Conservation (phyloP, 768 basidiomycete genomes). For the Boletus subcaerulescens region DNA sequence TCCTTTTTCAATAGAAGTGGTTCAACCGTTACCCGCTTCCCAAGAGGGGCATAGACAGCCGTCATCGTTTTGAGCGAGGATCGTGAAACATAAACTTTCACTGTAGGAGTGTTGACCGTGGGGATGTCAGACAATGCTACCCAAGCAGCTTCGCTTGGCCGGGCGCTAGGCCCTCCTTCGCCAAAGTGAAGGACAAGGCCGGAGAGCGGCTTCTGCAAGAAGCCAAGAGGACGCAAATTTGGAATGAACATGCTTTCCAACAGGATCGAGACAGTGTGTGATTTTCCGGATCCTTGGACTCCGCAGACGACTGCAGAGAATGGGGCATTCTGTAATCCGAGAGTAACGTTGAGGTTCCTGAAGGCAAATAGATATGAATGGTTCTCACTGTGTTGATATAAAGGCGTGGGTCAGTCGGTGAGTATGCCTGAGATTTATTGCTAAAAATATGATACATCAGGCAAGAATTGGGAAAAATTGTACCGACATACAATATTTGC, state of each 20-base stretch:
- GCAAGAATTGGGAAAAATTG: not conserved
- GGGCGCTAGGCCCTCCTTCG: constrained; percentile 55
- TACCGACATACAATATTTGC: constrained; percentile 40
- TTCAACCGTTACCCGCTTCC: constrained; percentile 46
- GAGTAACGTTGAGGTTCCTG: not conserved
- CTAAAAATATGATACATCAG: constrained; percentile 10
- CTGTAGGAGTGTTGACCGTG: constrained; percentile 28
- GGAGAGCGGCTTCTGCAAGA: constrained; percentile 49
- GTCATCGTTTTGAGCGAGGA: constrained; percentile 62
- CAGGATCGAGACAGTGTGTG: constrained; percentile 65
- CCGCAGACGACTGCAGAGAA: constrained; percentile 76
- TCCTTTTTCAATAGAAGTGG: constrained; percentile 53
- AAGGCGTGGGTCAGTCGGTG: constrained; percentile 46
- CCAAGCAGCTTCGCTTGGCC: constrained; percentile 69
- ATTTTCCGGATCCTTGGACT: constrained; percentile 76
- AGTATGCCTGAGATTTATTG: constrained; percentile 29
- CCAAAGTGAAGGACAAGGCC: constrained; percentile 71
- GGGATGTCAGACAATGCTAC: constrained; percentile 40
- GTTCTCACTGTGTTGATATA: constrained; percentile 64
- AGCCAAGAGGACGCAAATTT: constrained; percentile 46
- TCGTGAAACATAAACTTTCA: constrained; percentile 55
- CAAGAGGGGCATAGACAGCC: constrained; percentile 52
- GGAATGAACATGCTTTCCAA: constrained; percentile 71
- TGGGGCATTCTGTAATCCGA: constrained; percentile 54
- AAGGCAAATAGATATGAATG: not conserved